These are phyloP conservation scores for Coniochaeta prunicola DNA, from an alignment of 2,329 filamentous ascomycete species.

Conservation along the genomic window DNA sequence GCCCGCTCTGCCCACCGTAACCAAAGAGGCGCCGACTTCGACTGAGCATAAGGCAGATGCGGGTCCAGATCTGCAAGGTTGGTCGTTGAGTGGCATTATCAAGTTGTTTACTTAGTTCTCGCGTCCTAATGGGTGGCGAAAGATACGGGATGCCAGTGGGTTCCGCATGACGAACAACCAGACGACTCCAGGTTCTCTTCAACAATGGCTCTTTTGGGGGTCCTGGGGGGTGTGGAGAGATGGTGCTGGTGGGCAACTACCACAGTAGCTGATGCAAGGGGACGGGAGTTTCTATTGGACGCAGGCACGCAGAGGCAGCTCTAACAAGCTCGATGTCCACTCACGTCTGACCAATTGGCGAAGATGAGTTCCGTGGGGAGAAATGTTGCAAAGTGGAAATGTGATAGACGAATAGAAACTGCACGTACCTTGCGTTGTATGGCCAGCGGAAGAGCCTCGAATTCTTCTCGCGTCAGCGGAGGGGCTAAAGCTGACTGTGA, in stretches of 20 bases:
- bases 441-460: constrained; percentile 40
- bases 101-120: background rate
- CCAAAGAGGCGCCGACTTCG: background rate
- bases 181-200: background rate
- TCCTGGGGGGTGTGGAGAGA: background rate
- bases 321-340: background rate
- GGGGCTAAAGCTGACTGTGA: constrained; percentile 16
- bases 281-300: background rate
- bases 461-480: constrained; percentile 37
- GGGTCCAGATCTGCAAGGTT: background rate
- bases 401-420: constrained; percentile 1
- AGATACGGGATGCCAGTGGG: background rate
- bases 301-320: constrained; percentile 2
- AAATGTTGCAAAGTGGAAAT: constrained; percentile 1
- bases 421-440: constrained; percentile 42
- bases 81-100: background rate
- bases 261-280: background rate
- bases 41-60: background rate
- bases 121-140: background rate
- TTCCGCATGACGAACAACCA: background rate
- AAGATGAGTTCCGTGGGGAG: background rate
- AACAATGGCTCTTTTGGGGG: background rate
- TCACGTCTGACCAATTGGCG: background rate
- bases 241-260: background rate
- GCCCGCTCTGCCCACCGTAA: background rate